Conservation (phyloP, 108 stramenopile species). For the Nitzschia putrida region DNA sequence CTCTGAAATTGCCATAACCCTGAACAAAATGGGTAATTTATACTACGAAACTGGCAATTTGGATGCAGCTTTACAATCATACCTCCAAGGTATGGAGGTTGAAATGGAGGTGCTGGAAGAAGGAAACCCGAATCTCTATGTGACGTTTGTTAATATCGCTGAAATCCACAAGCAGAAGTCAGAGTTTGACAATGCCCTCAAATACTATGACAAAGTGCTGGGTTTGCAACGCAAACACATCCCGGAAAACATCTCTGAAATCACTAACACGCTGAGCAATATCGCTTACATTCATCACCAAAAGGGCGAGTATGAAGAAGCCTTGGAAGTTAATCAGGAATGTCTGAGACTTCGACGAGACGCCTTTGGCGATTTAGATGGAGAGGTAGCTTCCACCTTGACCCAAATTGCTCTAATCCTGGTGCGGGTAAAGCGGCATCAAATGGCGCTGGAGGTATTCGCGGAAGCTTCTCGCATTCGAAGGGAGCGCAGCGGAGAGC, state of each 20-base stretch:
- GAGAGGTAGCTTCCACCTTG: slow-evolving; percentile 57
- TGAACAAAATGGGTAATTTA: slow-evolving; percentile 64
- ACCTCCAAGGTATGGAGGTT: slow-evolving; percentile 56
- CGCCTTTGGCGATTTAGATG: slow-evolving; percentile 43
- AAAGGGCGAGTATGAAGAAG: slow-evolving; percentile 43
- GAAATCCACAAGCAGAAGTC: slow-evolving; percentile 54
- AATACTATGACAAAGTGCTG: slow-evolving; percentile 47
- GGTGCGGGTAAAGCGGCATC: slow-evolving; percentile 40
- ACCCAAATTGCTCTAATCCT: slow-evolving; percentile 53
- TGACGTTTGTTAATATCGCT: slow-evolving; percentile 66
- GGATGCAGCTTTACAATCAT: slow-evolving; percentile 52
- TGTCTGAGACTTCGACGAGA: slow-evolving; percentile 53
- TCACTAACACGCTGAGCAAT: slow-evolving; percentile 55
- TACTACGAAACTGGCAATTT: slow-evolving; percentile 55
- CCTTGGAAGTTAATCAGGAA: slow-evolving; percentile 49
- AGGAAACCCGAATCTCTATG: slow-evolving; percentile 50
- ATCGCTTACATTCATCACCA: slow-evolving; percentile 57
- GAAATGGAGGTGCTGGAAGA: slow-evolving; percentile 48
- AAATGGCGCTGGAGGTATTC: slow-evolving; percentile 51
- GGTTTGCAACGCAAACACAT: slow-evolving; percentile 31
- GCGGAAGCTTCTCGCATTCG: slow-evolving; percentile 57
- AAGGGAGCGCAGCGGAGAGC: slow-evolving; percentile 5
- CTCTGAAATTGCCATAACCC: slow-evolving; percentile 55
- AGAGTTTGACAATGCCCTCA: slow-evolving; percentile 45
- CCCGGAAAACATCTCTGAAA: slow-evolving; percentile 20